Percentiles rank a stretch among this genome's conserved stretches.
Conservation (phyloP, 805 yeast species). For the Suhomyces sp. region DNA sequence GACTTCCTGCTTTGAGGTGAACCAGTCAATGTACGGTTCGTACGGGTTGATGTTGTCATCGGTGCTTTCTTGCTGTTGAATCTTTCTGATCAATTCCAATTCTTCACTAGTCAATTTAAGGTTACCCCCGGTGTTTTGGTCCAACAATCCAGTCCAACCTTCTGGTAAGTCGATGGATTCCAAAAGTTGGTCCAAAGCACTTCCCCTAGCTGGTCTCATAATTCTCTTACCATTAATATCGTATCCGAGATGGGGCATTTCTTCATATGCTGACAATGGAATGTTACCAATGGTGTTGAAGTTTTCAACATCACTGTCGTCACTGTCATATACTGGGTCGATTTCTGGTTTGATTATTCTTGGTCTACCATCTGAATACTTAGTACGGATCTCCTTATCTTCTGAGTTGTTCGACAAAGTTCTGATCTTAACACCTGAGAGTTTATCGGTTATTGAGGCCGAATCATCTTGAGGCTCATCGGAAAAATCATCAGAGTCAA, state of each 20-base stretch:
- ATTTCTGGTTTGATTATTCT: constrained; percentile 84
- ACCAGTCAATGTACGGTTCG: constrained; percentile 95
- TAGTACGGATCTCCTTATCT: constrained; percentile 37
- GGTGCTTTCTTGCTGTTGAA: constrained; percentile 81
- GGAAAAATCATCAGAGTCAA: constrained; percentile 45
- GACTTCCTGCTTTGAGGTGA: constrained; percentile 74
- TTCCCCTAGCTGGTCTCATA: constrained; percentile 97
- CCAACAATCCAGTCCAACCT: constrained; percentile 97
- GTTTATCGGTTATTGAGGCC: constrained; percentile 50
- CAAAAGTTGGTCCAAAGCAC: constrained; percentile 85
- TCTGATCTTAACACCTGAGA: constrained; percentile 53
- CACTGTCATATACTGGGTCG: constrained; percentile 91
- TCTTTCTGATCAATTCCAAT: constrained; percentile 78
- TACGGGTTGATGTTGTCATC: constrained; percentile 81
- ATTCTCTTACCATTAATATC: constrained; percentile 96
- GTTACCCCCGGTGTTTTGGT: constrained; percentile 80
- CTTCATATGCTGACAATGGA: constrained; percentile 91
- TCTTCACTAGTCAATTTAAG: constrained; percentile 85
- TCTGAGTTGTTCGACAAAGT: constrained; percentile 37
- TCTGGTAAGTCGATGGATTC: constrained; percentile 93
- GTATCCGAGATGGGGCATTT: constrained; percentile 96
- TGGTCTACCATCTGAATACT: constrained; percentile 75
- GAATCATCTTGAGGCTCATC: constrained; percentile 53
- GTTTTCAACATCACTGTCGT: constrained; percentile 81
- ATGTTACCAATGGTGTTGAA: constrained; percentile 89